These are phyloP conservation scores for Huntiella savannae DNA, from an alignment of 2,329 filamentous ascomycete species.

Conservation along the genomic window DNA sequence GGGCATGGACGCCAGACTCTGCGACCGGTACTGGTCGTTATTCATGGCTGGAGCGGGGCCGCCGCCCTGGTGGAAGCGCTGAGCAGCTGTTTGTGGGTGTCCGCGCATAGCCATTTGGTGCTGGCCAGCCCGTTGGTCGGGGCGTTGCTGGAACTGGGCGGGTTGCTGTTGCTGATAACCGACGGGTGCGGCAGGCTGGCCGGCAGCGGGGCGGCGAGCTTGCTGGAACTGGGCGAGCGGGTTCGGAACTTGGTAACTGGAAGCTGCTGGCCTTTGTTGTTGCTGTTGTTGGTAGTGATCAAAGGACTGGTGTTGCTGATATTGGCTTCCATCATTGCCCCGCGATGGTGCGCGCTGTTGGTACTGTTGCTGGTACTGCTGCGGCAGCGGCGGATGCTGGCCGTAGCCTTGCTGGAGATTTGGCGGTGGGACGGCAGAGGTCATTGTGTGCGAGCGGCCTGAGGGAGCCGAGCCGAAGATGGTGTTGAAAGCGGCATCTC, in stretches of 20 bases:
- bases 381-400: slow-evolving; percentile 18
- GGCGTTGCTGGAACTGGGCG: slow-evolving; percentile 13
- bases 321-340: slow-evolving; percentile 2
- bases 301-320: not conserved
- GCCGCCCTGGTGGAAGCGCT: slow-evolving; percentile 42
- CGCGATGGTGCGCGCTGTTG: slow-evolving; percentile 13
- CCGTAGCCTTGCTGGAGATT: slow-evolving; percentile 27
- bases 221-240: slow-evolving; percentile 28
- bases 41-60: slow-evolving; percentile 54
- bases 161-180: slow-evolving; percentile 8
- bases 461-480: slow-evolving; percentile 81
- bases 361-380: slow-evolving; percentile 21
- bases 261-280: slow-evolving; percentile 29
- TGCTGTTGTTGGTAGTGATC: slow-evolving; percentile 4
- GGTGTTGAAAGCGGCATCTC: slow-evolving; percentile 88
- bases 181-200: slow-evolving; percentile 25
- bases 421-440: slow-evolving; percentile 45
- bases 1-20: slow-evolving; percentile 64
- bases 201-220: slow-evolving; percentile 15
- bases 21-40: slow-evolving; percentile 73
- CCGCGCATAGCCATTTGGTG: slow-evolving; percentile 17
- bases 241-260: slow-evolving; percentile 27
- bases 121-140: slow-evolving; percentile 39
- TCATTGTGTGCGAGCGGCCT: slow-evolving; percentile 91
- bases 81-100: slow-evolving; percentile 25